Conservation (phyloP, 1,139 yeast species). For the Martiniozyma asiatica region DNA sequence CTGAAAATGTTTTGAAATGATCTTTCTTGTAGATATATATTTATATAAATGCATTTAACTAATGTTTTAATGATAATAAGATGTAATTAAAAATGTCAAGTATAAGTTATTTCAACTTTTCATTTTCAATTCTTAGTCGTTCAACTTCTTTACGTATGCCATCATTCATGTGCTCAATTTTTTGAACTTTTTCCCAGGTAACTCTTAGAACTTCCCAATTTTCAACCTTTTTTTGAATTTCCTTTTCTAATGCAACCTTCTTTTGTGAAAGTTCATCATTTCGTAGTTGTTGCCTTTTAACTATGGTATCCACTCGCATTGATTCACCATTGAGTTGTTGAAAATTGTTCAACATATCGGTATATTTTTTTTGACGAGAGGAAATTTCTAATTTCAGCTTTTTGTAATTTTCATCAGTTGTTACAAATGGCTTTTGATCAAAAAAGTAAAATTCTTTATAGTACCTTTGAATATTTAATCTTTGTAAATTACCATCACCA, state of each 20-base stretch:
- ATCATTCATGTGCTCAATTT: conserved; percentile 16
- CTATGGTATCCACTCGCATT: conserved; percentile 15
- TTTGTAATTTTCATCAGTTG: not conserved
- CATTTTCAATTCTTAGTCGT: conserved; percentile 11
- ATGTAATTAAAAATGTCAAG: no score
- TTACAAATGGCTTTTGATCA: no score
- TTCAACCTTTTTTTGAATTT: conserved; percentile 8
- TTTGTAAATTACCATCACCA: not conserved
- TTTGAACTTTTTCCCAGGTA: conserved; percentile 18
- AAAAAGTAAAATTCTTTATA: not conserved
- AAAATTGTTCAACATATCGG: conserved; percentile 17
- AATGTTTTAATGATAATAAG: no score
- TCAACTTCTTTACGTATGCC: conserved; percentile 15
- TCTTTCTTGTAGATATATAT: no score
- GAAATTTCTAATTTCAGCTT: no score
- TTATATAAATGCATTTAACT: no score
- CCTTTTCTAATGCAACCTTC: conserved; percentile 8
- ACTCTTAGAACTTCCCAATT: conserved; percentile 20
- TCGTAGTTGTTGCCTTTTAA: conserved; percentile 10
- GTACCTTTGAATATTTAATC: not conserved
- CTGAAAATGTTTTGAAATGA: conserved; percentile 14
- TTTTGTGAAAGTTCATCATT: conserved; percentile 6
- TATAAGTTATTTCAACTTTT: conserved; percentile 9
- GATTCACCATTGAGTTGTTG: conserved; percentile 20
- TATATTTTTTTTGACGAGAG: conserved; percentile 9